Base-by-base conservation (phyloP, 2,329 filamentous ascomycete species). In the Aspergillus sclerotialis region DNA sequence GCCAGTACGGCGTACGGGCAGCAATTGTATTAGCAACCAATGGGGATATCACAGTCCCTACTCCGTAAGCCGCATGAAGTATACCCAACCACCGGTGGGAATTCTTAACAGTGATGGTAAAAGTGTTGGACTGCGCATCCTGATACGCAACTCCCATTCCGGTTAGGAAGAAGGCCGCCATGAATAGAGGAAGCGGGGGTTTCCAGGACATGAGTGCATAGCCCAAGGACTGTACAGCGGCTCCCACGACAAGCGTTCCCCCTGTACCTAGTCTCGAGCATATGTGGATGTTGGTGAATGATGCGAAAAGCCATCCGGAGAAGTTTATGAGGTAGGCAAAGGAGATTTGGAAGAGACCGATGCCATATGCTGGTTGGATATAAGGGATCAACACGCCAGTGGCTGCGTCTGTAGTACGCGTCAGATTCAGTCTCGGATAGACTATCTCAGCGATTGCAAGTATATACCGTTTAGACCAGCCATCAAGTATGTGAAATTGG, bases 341-440 rank as follows among this genome's bases (percentile, higher is more conserved):
- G 12, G 48, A 50, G 21, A 50, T 43, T 24, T 42, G 38, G 12
- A 49, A 29, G 13, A 50, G 44, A 23, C 41, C 38, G 25, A 50
- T 41, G 11, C 39, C 10, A 32, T 48, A 50, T 10, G 40, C 44
- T 2, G 46, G 46, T 29, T 48, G 46, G 25, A 50, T 43, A 28
- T 50, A 50, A 7, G 48, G 48, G 23, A 50, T 50, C 14, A 49
- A 37, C 13, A 48, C 44, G 5, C 48, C 48, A n/a, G 43, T 42
- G 10, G 42, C 39, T 16, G 48, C 44, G 12, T 50, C 48, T 50
- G 17, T 13, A n/a, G 7, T 11, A 33, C 16, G 27, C 30, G 19
- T 30, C 9, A 23, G 11, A n/a, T n/a, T n/a, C n/a, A n/a, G n/a
- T n/a, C n/a, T n/a, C n/a, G n/a, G n/a, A n/a, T n/a, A n/a, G n/a